Base-by-base conservation (phyloP, 176 grass and related monocot species). In the Zoysia japonica region DNA sequence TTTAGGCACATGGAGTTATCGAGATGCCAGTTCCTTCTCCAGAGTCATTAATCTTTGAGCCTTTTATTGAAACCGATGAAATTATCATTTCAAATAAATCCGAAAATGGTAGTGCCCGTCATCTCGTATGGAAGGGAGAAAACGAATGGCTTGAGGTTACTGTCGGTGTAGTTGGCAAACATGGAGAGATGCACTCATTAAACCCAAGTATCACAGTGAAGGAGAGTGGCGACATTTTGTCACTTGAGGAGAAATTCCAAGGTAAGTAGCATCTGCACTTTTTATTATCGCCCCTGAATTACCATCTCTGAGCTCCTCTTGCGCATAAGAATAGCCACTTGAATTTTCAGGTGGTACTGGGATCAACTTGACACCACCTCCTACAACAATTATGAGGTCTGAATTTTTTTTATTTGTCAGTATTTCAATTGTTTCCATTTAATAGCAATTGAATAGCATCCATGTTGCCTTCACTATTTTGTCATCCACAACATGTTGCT, bases 191-290 rank as follows among this genome's bases (percentile, higher is more conserved):
- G 95, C 92, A 83, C 38, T 90, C 89, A 15, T 68, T 97, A 60
- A 97, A 87, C 81, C 95, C 95, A 67, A 97, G 95, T 14, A 90
- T 97, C 78, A 97, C 95, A 3, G 85, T 97, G 76, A 97, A 97
- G 70, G 95, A 94, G 86, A 92, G 85, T 52, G 89, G 95, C 71
- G 95, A 97, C 65, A 94, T 97, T 75, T 85, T 97, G 75, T 97
- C 95, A 15, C 91, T 97, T 37, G 95, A 97, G 75, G 95, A 97
- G 83, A 97, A 94, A 86, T 97, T 97, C 76, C 92, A 97, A 94
- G 95, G 95, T 89, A 75, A 71, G 20, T 57, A 71, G 38, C 9
- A 59, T 63, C 1, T 54, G 43, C 3, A 41, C 55, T 63, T 61
- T 71, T 2, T 71, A 20, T 5, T 49, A 39, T 42, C n/a, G 16